Evolutionary conservation across 768 basidiomycete species (phyloP), one percentile per base, ranked within the genome.

Genomic region (Russula ochroleuca): DNA sequence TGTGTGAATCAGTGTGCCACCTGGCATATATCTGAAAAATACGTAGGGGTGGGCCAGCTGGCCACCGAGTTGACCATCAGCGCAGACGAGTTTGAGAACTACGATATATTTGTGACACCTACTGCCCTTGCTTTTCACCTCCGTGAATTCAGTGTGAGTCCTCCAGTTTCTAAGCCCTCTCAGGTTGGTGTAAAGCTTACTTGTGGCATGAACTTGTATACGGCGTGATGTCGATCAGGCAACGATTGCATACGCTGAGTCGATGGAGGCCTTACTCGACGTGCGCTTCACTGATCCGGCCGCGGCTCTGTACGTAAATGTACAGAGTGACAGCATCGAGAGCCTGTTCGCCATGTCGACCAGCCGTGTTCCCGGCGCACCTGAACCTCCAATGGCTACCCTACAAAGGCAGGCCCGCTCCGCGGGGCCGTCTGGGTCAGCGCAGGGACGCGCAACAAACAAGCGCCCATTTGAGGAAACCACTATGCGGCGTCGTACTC

Each of bases 311-410:
- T 88, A 84, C 69, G 87, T 93, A 64, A 85, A 87, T 55, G 79
- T 91, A 45, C 87, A 89, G 70, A 80, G 83, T 10, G 89, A 92
- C 68, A 78, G 79, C 59, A 78, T 77, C 1, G 83, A 88, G 40
- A 78, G 79, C 45, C 78, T 92, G 37, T 92, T 92, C 70, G 87
- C 90, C 28, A 86, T 93, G 64, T 89, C 91, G 8, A 90, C 91
- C 9, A 90, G 83, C 70, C 83, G 85, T 61, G 78, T 81, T 33
- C 81, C 80, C 25, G 80, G 78, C 28, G 59, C 59, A 2, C 59
- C 64, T 13, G 53, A 38, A 21, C 54, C 59, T 9, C 48, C 48
- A 33, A 57, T 50, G 10, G 45, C n/a, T 38, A 28, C 61, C 35
- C 50, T 33, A 38, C 41, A 21, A 33, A 60, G 55, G 25, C 58